These are phyloP conservation scores for Aspergillus chevalieri DNA, from an alignment of 2,329 filamentous ascomycete genomes.

Conservation along the genomic window DNA sequence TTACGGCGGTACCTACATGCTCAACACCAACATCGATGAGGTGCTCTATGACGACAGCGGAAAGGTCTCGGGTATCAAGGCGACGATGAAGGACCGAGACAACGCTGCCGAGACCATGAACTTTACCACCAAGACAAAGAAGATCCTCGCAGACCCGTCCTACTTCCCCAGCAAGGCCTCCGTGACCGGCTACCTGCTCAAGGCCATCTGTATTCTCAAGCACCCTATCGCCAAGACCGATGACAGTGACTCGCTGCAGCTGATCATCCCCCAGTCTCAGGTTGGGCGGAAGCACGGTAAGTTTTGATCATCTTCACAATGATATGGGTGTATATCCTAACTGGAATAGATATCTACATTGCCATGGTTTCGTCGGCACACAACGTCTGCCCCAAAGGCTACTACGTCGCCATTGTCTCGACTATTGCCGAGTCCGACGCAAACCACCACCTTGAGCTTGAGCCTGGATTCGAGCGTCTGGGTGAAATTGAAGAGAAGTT, in stretches of 20 bases:
- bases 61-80: constrained; percentile 93
- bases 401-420: constrained; percentile 97
- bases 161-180: constrained; percentile 91
- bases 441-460: constrained; percentile 93
- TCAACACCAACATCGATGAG: constrained; percentile 92
- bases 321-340: constrained; percentile 11
- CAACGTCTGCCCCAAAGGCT: constrained; percentile 97
- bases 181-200: constrained; percentile 82
- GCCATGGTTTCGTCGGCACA: constrained; percentile 92
- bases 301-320: constrained; percentile 20
- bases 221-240: constrained; percentile 88
- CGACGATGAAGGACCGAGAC: constrained; percentile 85
- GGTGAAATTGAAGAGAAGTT: constrained; percentile 96
- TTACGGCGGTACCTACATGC: constrained; percentile 98
- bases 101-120: constrained; percentile 71
- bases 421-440: constrained; percentile 87
- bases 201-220: constrained; percentile 95
- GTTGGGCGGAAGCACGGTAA: constrained; percentile 92
- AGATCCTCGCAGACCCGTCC: constrained; percentile 91
- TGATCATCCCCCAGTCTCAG: constrained; percentile 97
- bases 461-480: constrained; percentile 84
- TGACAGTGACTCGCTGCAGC: constrained; percentile 80
- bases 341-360: constrained; percentile 76
- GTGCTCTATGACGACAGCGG: constrained; percentile 67
- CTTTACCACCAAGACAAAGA: constrained; percentile 92